Evolutionary conservation across 1,139 yeast genomes (phyloP), one percentile per base, ranked within the genome.

Genomic region (Kluyveromyces sp.): DNA sequence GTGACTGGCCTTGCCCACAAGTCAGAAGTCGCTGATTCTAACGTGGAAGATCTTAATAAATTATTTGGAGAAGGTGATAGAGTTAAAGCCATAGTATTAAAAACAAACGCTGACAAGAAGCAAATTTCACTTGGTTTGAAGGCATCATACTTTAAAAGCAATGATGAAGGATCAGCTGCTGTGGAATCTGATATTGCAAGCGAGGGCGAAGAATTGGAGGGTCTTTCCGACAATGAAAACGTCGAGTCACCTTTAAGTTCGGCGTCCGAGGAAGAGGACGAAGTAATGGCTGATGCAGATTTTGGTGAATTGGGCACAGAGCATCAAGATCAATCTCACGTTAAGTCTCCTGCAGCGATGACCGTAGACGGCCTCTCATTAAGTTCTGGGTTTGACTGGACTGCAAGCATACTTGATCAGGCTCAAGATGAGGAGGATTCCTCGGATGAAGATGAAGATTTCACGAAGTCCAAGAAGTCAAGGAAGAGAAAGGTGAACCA

Each of bases 121-220:
- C 88, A 84, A 60, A 61, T 89, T 37, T 81, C 95, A 1, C 74
- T 89, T 47, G 96, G 97, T 51, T 81, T 89, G 88, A 92, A 88
- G 68, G 96, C 96, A 2, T 85, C 95, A 3, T 87, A 83, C 65
- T 89, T 92, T 64, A 38, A 34, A 9, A 32, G 22, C 7, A 71
- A 71, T 18, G 70, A 64, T 18, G 73, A 61, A 16, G 64, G 62
- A 16, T 69, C 57, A 12, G 65, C 60, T 39, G 65, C 60, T 7
- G 68, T 60, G 12, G 70, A 63, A 33, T 61, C 53, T 2, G 60
- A 49, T 11, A 61, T 50, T n/a, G 64, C 50, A 17, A 69, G 60
- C 1, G 62, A 50, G 8, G 29, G 19, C 1, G 39, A 35, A 35
- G 18, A 25, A 13, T 13, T 13, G 18, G 69, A 60, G 12, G 61